A percentile compares a stretch with the other conserved stretches of the same genome.
Evolutionary conservation across 352 stramenopile genomes (phyloP).

Genomic region (Hyphochytrium catenoides): DNA sequence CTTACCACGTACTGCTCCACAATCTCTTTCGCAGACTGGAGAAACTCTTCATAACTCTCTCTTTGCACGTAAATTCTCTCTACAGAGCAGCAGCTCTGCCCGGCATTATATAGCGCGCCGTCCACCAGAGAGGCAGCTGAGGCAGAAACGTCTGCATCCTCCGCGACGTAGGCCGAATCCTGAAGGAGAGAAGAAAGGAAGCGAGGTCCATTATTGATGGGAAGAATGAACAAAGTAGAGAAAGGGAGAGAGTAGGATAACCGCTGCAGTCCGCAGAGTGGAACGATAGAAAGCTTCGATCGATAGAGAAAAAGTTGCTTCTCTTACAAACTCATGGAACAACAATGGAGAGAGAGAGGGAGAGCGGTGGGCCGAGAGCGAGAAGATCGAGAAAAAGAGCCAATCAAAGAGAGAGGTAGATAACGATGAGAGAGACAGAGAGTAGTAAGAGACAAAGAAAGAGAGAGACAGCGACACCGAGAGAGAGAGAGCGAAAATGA

Average conservation of each 20-base stretch:
- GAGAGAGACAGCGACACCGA: too few species aligned
- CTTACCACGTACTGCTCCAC: conserved; percentile 25
- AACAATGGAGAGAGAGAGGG: too few species aligned
- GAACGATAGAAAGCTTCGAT: too few species aligned
- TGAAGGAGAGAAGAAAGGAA: conserved; percentile 10
- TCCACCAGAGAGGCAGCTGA: conserved; percentile 42
- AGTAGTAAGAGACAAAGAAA: too few species aligned
- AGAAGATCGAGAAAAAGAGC: too few species aligned
- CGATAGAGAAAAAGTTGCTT: too few species aligned
- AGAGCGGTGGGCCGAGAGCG: too few species aligned
- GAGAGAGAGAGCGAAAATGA: too few species aligned
- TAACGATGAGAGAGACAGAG: too few species aligned
- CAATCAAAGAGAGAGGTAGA: too few species aligned
- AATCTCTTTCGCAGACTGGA: conserved; percentile 27
- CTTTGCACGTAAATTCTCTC: conserved; percentile 62
- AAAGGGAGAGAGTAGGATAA: conserved; percentile 1
- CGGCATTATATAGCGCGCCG: conserved; percentile 50
- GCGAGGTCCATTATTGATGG: conserved; percentile 4
- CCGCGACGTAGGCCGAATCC: conserved; percentile 42
- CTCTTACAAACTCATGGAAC: too few species aligned
- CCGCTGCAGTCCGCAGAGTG: too few species aligned
- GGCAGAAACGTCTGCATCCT: conserved; percentile 28
- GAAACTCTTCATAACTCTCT: conserved; percentile 42
- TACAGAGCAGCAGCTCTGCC: conserved; percentile 51
- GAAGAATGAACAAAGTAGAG: not conserved